Evolutionary conservation across 805 yeast species (phyloP).

Genomic region (Komagataella kurtzmanii): DNA sequence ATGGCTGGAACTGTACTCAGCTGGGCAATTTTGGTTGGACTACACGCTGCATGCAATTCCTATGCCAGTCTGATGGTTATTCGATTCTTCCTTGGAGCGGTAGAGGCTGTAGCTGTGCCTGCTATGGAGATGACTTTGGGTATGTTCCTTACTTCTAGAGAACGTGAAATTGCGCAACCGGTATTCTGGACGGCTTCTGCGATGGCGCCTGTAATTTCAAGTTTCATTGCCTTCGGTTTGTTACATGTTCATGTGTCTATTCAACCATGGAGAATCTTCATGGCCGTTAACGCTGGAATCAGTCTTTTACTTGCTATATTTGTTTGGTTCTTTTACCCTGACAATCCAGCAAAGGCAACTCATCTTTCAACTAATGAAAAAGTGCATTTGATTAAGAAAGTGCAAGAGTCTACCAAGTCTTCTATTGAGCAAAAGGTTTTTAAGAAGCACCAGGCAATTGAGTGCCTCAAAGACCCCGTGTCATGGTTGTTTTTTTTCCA

Average conservation of each 20-base stretch:
- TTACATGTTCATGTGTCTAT: slow-evolving; percentile 13
- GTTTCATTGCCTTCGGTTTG: slow-evolving; percentile 23
- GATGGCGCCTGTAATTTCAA: neutral
- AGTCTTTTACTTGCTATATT: slow-evolving; percentile 26
- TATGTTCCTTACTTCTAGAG: neutral
- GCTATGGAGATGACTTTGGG: neutral
- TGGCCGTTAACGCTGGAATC: slow-evolving; percentile 41
- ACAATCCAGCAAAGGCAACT: slow-evolving; percentile 38
- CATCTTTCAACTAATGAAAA: slow-evolving; percentile 35
- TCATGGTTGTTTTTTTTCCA: slow-evolving; percentile 28
- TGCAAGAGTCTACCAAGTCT: slow-evolving; percentile 21
- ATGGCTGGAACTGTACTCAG: slow-evolving; percentile 14
- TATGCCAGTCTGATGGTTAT: slow-evolving; percentile 21
- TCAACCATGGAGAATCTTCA: slow-evolving; percentile 38
- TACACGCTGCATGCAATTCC: slow-evolving; percentile 20
- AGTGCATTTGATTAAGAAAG: slow-evolving; percentile 32
- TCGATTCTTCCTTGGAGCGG: slow-evolving; percentile 20
- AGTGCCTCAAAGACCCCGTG: slow-evolving; percentile 34
- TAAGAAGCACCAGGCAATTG: slow-evolving; percentile 35
- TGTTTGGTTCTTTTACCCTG: slow-evolving; percentile 32
- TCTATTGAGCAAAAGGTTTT: slow-evolving; percentile 30
- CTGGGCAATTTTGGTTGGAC: slow-evolving; percentile 22
- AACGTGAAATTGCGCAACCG: neutral
- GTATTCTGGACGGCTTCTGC: neutral
- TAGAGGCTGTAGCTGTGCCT: slow-evolving; percentile 20